Percentiles rank a stretch among this genome's conserved stretches.
phyloP scores from a whole-genome alignment of 73 alveolate species.

The Paramecium biaurelia region DNA sequence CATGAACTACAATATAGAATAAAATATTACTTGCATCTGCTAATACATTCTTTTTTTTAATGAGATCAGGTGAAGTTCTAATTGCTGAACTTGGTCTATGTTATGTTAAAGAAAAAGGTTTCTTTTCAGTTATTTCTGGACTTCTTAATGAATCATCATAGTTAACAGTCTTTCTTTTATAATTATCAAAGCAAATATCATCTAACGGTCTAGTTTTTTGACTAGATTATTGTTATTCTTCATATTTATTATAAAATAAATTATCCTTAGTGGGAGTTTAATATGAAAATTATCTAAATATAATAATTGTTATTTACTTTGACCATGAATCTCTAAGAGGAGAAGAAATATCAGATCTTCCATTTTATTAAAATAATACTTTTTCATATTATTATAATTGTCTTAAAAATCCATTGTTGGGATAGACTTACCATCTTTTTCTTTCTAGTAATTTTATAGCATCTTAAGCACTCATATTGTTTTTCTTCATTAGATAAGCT shows the following conservation, averaged over 20 bases:
- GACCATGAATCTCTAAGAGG: not conserved
- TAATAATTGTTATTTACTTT: not conserved
- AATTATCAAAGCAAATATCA: not conserved
- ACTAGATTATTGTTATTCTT: not conserved
- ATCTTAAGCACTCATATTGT: slow-evolving; percentile 61
- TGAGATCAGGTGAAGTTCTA: not conserved
- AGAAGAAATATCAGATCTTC: not conserved
- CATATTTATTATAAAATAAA: not conserved
- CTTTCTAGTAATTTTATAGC: slow-evolving; percentile 64
- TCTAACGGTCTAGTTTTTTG: slow-evolving; percentile 12
- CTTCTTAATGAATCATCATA: not conserved
- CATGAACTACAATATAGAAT: not conserved
- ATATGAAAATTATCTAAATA: not conserved
- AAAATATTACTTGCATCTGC: not conserved
- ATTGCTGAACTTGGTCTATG: not conserved
- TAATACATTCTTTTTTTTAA: not conserved
- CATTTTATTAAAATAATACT: not conserved
- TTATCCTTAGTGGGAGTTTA: not conserved
- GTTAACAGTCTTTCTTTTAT: not conserved
- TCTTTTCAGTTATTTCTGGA: not conserved
- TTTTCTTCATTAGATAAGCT: slow-evolving; percentile 73
- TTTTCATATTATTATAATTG: slow-evolving; percentile 71
- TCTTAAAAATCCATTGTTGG: slow-evolving; percentile 76
- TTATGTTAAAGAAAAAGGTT: not conserved
- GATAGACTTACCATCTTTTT: slow-evolving; percentile 69